Conservation (phyloP, 768 basidiomycete genomes). For the Xerocomellus chrysenteron region DNA sequence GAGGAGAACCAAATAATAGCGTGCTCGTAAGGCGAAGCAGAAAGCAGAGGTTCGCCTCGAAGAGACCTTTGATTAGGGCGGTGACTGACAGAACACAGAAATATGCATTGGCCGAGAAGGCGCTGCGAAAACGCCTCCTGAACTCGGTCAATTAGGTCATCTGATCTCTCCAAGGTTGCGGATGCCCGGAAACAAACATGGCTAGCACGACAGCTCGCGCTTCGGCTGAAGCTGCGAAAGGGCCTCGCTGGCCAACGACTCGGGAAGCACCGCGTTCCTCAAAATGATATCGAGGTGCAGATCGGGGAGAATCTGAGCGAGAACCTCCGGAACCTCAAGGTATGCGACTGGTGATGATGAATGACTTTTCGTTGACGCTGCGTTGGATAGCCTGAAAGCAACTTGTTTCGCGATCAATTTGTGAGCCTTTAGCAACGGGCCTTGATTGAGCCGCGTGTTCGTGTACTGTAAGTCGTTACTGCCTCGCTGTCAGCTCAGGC, state of each 20-base stretch:
- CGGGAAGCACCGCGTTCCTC: slow-evolving; percentile 77
- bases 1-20: no score
- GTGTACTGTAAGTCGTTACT: slow-evolving; percentile 52
- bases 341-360: slow-evolving; percentile 31
- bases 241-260: slow-evolving; percentile 75
- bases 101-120: slow-evolving; percentile 61
- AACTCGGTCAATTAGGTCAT: slow-evolving; percentile 57
- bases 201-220: slow-evolving; percentile 39
- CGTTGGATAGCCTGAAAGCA: slow-evolving; percentile 82
- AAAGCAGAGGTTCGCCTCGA: no score
- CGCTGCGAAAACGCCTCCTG: slow-evolving; percentile 58
- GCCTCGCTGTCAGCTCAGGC: slow-evolving; percentile 25
- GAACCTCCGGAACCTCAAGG: slow-evolving; percentile 81
- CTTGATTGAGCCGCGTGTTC: slow-evolving; percentile 82
- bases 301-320: slow-evolving; percentile 88
- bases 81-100: no score
- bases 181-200: slow-evolving; percentile 39
- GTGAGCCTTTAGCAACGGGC: slow-evolving; percentile 85
- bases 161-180: slow-evolving; percentile 36
- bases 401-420: slow-evolving; percentile 88
- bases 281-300: slow-evolving; percentile 75
- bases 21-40: no score
- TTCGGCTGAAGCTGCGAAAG: slow-evolving; percentile 50
- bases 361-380: neutral
- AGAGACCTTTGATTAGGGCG: no score